These are phyloP conservation scores for Scheffersomyces segobiensis DNA, from an alignment of 1,139 yeast genomes.

Conservation along the genomic window DNA sequence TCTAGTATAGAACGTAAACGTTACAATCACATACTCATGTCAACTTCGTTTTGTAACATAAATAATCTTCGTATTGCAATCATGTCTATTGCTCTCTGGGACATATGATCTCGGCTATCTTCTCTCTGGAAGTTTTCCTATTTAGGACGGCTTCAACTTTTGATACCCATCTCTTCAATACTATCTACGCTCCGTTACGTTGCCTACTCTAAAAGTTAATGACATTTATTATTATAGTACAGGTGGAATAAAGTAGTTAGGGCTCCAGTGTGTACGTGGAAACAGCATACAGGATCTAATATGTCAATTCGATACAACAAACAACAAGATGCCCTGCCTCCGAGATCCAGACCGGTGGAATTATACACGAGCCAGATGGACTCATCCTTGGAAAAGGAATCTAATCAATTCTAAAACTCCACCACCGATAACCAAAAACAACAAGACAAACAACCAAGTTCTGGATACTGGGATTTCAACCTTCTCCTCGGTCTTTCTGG, in stretches of 20 bases:
- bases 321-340: background rate
- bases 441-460: slow-evolving; percentile 60
- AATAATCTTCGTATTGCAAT: too few species aligned
- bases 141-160: too few species aligned
- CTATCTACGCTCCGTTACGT: background rate
- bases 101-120: too few species aligned
- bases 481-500: slow-evolving; percentile 38
- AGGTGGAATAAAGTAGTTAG: background rate
- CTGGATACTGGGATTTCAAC: slow-evolving; percentile 52
- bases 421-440: slow-evolving; percentile 80
- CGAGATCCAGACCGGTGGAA: background rate
- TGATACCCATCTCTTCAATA: background rate
- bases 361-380: background rate
- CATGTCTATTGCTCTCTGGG: too few species aligned
- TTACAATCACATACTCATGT: too few species aligned
- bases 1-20: background rate
- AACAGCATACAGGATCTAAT: background rate
- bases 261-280: background rate
- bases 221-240: slow-evolving; percentile 5
- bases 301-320: too few species aligned
- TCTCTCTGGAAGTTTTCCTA: too few species aligned
- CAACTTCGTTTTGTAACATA: too few species aligned
- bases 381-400: slow-evolving; percentile 38
- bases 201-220: background rate
- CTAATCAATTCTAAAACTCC: slow-evolving; percentile 71